phyloP scores from a whole-genome alignment of 495 filamentous ascomycete species.

The Gamarada debralockiae region DNA sequence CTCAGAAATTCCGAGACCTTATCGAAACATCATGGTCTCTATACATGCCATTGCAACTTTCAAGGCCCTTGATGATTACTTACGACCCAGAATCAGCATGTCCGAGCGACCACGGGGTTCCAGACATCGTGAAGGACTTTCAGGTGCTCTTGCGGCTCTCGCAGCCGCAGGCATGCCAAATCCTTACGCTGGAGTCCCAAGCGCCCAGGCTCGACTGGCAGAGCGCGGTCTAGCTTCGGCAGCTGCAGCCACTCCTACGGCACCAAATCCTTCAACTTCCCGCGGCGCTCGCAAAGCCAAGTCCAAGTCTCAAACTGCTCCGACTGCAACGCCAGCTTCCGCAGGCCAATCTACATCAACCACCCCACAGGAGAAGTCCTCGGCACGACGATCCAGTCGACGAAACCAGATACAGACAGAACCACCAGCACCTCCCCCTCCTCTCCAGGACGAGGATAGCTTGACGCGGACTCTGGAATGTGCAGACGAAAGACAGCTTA shows the following conservation, averaged over 20 bases:
- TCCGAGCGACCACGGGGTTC: conserved; percentile 70
- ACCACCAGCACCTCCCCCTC: conserved; percentile 41
- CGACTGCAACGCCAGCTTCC: conserved; percentile 15
- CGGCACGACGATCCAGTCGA: conserved; percentile 50
- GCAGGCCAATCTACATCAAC: conserved; percentile 11
- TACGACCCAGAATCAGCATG: conserved; percentile 82
- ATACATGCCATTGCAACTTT: conserved; percentile 99
- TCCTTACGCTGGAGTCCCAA: conserved; percentile 29
- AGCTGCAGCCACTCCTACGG: conserved; percentile 21
- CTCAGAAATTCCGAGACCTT: conserved; percentile 78
- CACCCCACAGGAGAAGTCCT: conserved; percentile 42
- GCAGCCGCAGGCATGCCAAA: conserved; percentile 55
- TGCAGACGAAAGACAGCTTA: conserved; percentile 84
- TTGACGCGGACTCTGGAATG: conserved; percentile 74
- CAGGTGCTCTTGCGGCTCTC: conserved; percentile 68
- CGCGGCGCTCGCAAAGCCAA: conserved; percentile 39
- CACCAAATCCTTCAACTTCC: conserved; percentile 27
- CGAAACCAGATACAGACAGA: conserved; percentile 46
- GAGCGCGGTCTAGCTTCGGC: conserved; percentile 33
- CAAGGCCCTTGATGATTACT: conserved; percentile 93
- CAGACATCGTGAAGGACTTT: conserved; percentile 62
- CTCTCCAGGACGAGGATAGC: conserved; percentile 53
- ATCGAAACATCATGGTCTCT: conserved; percentile 92
- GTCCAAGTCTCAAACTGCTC: conserved; percentile 38
- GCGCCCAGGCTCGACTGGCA: conserved; percentile 36